Conservation (phyloP, 495 filamentous ascomycete genomes). For the Penicillium lividum region DNA sequence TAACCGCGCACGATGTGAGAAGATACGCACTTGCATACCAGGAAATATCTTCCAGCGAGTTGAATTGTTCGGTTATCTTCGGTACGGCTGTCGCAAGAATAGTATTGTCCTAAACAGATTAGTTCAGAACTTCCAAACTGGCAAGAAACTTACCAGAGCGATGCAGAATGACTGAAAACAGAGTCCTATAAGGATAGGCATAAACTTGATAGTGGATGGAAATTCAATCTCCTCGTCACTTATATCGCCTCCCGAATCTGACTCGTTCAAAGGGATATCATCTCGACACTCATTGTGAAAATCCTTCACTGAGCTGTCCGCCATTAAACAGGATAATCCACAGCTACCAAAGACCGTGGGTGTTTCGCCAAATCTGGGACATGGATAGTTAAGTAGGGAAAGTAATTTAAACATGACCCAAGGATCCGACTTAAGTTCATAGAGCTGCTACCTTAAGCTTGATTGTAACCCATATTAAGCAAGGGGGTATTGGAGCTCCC, state of each 20-base stretch:
- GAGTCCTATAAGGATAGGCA: conserved; percentile 58
- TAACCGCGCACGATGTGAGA: conserved; percentile 71
- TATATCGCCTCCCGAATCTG: conserved; percentile 7
- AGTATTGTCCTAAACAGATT: conserved; percentile 59
- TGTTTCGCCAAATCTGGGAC: not conserved
- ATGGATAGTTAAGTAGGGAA: not conserved
- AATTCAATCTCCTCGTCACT: conserved; percentile 46
- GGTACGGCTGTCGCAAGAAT: conserved; percentile 88
- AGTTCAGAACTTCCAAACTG: not conserved
- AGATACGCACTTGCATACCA: conserved; percentile 77
- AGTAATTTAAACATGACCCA: not conserved
- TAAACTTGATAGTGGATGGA: conserved; percentile 51
- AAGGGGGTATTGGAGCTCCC: conserved; percentile 5
- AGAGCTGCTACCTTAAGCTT: conserved; percentile 1
- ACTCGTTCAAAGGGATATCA: conserved; percentile 27
- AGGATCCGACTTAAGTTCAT: not conserved
- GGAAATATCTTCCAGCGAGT: conserved; percentile 71
- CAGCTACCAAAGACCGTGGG: conserved; percentile 14
- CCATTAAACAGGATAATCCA: conserved; percentile 12
- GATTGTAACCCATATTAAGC: not conserved
- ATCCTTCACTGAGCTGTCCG: conserved; percentile 13
- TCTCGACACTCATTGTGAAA: conserved; percentile 22
- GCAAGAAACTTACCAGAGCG: conserved; percentile 50
- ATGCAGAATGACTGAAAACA: conserved; percentile 65
- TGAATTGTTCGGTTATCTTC: conserved; percentile 77